These are phyloP conservation scores for Epithemia pelagica DNA, from an alignment of 108 stramenopile genomes.

Conservation along the genomic window DNA sequence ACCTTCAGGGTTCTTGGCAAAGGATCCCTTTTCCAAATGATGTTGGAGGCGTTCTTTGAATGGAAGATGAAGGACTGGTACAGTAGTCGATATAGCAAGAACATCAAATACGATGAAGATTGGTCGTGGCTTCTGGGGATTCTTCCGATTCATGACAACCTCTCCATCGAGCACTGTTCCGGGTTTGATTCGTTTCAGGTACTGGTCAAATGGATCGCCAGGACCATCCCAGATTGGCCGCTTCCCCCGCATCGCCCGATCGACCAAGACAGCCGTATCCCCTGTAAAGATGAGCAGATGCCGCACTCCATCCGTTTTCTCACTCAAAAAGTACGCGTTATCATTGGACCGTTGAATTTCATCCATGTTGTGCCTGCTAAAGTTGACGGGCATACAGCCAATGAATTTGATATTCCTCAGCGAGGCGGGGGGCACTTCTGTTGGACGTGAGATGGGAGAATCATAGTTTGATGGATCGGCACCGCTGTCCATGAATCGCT, in stretches of 20 bases:
- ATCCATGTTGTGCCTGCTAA: conserved; percentile 89
- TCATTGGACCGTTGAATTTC: conserved; percentile 66
- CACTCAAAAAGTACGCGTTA: conserved; percentile 84
- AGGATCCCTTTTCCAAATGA: conserved; percentile 64
- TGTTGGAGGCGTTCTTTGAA: conserved; percentile 79
- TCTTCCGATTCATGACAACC: conserved; percentile 85
- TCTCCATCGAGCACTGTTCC: conserved; percentile 95
- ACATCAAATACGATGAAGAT: conserved; percentile 95
- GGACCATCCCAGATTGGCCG: conserved; percentile 44
- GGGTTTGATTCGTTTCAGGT: conserved; percentile 50
- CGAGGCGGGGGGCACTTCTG: conserved; percentile 26
- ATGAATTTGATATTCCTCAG: conserved; percentile 67
- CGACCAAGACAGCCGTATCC: conserved; percentile 82
- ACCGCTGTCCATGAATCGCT: conserved; percentile 52
- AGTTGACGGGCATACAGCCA: conserved; percentile 94
- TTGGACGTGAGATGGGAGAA: conserved; percentile 26
- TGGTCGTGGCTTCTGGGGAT: conserved; percentile 50
- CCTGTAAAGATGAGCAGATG: conserved; percentile 89
- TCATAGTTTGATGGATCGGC: conserved; percentile 28
- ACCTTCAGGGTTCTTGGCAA: conserved; percentile 45
- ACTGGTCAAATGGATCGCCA: conserved; percentile 42
- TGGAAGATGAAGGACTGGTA: conserved; percentile 68
- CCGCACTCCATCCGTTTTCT: conserved; percentile 96
- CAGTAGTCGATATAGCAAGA: conserved; percentile 54
- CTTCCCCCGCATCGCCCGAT: conserved; percentile 83